Base-by-base conservation (phyloP, 2,329 filamentous ascomycete species). In the Metarhizium robertsii region DNA sequence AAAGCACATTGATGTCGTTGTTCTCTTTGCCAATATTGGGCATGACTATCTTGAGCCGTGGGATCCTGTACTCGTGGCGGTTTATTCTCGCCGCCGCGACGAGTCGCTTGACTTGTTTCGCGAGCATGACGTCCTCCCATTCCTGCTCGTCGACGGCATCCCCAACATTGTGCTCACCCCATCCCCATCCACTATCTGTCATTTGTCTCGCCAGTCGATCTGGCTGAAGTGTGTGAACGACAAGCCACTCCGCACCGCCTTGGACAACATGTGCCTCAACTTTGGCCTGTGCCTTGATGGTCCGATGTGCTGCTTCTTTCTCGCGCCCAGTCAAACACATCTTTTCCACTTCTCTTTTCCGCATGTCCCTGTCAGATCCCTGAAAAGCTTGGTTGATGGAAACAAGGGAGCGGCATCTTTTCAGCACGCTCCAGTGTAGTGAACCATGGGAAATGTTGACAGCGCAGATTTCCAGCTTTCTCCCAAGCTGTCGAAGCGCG, bases 141-240 rank as follows among this genome's bases (percentile, higher is more conserved):
- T 73, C 71, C 6, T 66, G 65, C 34, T 60, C 57, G 7, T 67
- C 65, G 5, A 72, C 67, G 1, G 57, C 51, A 2, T 71, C 66
- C 1, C 66, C 66, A 5, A 61, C 55, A 4, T 63, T 60, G 57
- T 71, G 61, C 6, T 70, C 68, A 6, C 70, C 72, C 72, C 72
- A 75, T 6, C 64, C 64, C 72, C 72, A 74, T 4, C 72, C 72
- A n/a, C 64, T 65, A 49, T 73, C 71, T 3, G 66, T 66, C 72
- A 75, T 69, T 49, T 75, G 70, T 3, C 71, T 62, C 7, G 68
- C 68, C 53, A 74, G 62, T 32, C 71, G 61, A 50, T 69, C 64
- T 13, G 61, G 59, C 50, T 64, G 64, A 1, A 71, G 60, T 7
- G 65, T 62, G 34, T 67, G 65, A 48, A 68, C 57, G 16, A 64